phyloP scores from a whole-genome alignment of 371 early-diverging fungal species.

The Zopfochytrium polystomum region DNA sequence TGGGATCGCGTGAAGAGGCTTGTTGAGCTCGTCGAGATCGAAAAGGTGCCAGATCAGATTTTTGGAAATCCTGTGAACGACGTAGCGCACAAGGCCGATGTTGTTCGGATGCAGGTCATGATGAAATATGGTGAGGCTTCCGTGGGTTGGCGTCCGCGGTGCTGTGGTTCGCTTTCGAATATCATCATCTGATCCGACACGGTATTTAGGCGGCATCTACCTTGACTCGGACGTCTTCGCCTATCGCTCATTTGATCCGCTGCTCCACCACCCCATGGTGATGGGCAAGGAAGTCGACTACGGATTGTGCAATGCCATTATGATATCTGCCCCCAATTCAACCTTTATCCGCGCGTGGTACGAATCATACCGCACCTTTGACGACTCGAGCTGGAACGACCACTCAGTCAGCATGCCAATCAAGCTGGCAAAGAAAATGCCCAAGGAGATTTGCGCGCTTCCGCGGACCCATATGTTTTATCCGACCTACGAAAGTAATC shows the following conservation, averaged over 20 bases:
- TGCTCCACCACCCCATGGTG: neutral
- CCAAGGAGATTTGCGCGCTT: conserved; percentile 34
- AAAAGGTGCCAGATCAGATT: conserved; percentile 35
- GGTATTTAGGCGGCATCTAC: no score
- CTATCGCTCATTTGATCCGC: no score
- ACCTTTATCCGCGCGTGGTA: conserved; percentile 52
- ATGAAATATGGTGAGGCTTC: conserved; percentile 54
- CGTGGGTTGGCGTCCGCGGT: conserved; percentile 54
- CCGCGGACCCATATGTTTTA: no score
- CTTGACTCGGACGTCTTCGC: no score
- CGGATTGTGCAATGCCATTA: conserved; percentile 56
- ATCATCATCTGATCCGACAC: no score
- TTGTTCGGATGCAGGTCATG: conserved; percentile 46
- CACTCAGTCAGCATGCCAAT: conserved; percentile 54
- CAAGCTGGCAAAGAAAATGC: conserved; percentile 44
- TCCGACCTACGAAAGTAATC: no score
- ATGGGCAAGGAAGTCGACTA: conserved; percentile 38
- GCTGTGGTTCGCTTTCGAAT: no score
- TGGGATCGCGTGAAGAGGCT: conserved; percentile 46
- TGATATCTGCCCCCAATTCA: conserved; percentile 48
- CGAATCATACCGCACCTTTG: conserved; percentile 47
- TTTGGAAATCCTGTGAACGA: conserved; percentile 47
- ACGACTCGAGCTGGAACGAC: conserved; percentile 47
- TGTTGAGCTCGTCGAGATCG: conserved; percentile 42
- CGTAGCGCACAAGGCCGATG: conserved; percentile 53